These are phyloP conservation scores for Alternaria panax DNA, from an alignment of 2,329 filamentous ascomycete species.

Conservation along the genomic window DNA sequence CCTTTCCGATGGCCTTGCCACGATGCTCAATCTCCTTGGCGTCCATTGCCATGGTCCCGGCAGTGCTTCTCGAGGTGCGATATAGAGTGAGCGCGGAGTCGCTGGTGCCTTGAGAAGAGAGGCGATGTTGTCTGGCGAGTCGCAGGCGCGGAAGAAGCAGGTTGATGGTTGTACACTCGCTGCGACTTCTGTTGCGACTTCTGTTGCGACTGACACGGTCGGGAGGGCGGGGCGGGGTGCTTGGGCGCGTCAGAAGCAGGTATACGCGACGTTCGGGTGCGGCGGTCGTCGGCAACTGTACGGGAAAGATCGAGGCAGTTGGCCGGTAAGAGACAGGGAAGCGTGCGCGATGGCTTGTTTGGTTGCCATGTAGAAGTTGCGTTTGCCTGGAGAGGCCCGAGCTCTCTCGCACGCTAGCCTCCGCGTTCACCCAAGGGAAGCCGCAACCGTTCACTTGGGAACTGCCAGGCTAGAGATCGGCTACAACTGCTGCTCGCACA, in stretches of 20 bases:
- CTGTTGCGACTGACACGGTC: slow-evolving; percentile 4
- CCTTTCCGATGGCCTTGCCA: slow-evolving; percentile 82
- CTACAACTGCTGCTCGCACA: neutral
- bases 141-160: neutral
- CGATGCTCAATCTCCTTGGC: slow-evolving; percentile 80
- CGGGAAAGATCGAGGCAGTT: neutral
- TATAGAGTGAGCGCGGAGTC: neutral
- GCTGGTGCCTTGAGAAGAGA: neutral
- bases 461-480: slow-evolving; percentile 7
- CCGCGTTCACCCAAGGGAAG: slow-evolving; percentile 24
- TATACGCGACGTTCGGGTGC: slow-evolving; percentile 5
- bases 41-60: slow-evolving; percentile 66
- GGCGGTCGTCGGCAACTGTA: neutral
- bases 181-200: neutral
- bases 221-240: slow-evolving; percentile 15
- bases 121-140: neutral
- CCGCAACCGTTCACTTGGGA: slow-evolving; percentile 13
- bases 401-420: slow-evolving; percentile 24
- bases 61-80: neutral
- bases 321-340: neutral
- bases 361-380: slow-evolving; percentile 19
- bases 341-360: slow-evolving; percentile 6
- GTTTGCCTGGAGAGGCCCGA: slow-evolving; percentile 26
- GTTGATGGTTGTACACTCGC: neutral
- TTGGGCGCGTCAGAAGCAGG: slow-evolving; percentile 14